Conservation (phyloP, 108 stramenopile genomes). For the Skeletonema potamos region DNA sequence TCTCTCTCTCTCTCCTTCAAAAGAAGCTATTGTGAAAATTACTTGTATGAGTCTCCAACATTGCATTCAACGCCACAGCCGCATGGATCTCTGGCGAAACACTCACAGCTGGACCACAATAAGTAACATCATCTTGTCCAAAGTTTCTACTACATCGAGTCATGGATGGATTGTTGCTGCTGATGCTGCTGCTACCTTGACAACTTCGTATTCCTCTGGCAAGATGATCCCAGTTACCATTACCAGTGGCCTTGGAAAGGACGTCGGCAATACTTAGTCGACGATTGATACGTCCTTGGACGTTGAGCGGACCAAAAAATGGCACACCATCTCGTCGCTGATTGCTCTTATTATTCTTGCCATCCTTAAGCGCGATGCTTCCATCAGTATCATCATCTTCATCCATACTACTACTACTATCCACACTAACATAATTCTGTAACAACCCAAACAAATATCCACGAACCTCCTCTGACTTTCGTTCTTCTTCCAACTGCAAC, state of each 20-base stretch:
- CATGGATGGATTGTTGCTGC: background rate
- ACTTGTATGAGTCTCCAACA: conserved; percentile 23
- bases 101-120: background rate
- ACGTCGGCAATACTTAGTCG: conserved; percentile 21
- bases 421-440: conserved; percentile 18
- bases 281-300: conserved; percentile 12
- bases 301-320: conserved; percentile 4
- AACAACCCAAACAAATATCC: conserved; percentile 16
- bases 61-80: conserved; percentile 24
- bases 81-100: conserved; percentile 29
- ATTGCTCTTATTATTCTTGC: background rate
- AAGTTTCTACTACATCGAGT: background rate
- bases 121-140: background rate
- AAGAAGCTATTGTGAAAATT: conserved; percentile 19
- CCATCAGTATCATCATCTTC: background rate
- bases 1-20: background rate
- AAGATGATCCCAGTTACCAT: conserved; percentile 22
- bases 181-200: background rate
- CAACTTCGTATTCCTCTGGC: background rate
- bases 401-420: background rate
- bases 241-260: conserved; percentile 8
- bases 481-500: conserved; percentile 19
- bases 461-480: conserved; percentile 1
- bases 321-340: background rate
- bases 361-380: background rate